Conservation (phyloP, 306 rosid genomes). For the Inga laurina region DNA sequence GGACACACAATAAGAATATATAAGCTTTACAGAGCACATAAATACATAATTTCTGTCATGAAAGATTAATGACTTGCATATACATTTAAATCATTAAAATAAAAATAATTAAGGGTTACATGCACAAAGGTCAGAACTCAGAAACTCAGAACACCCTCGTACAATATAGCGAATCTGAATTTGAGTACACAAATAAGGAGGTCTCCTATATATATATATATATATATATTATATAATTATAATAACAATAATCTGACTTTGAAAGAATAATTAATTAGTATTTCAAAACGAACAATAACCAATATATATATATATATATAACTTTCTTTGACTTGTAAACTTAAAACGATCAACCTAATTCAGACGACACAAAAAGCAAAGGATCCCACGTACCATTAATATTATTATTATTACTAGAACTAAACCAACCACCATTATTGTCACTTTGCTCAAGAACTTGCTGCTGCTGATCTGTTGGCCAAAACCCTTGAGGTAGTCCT, state of each 20-base stretch:
- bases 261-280: background rate
- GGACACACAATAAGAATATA: background rate
- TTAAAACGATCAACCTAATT: conserved; percentile 7
- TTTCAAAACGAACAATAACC: background rate
- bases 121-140: background rate
- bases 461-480: conserved; percentile 20
- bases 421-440: conserved; percentile 21
- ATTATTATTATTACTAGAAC: background rate
- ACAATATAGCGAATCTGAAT: background rate
- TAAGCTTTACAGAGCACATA: background rate
- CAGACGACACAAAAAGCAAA: conserved; percentile 13
- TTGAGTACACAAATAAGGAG: background rate
- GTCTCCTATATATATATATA: background rate
- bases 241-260: background rate
- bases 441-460: background rate
- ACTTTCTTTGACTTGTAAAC: background rate
- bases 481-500: conserved; percentile 2
- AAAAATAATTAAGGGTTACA: too few relatives aligned
- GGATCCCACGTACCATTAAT: conserved; percentile 26
- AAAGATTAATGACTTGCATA: background rate
- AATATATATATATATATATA: background rate
- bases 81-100: background rate
- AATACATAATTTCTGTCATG: background rate
- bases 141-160: background rate
- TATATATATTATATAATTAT: too few relatives aligned